A percentile compares a stretch with the other conserved stretches of the same genome.
Evolutionary conservation across 371 early-diverging fungal species (phyloP).

Genomic region (Apophysomyces elegans): DNA sequence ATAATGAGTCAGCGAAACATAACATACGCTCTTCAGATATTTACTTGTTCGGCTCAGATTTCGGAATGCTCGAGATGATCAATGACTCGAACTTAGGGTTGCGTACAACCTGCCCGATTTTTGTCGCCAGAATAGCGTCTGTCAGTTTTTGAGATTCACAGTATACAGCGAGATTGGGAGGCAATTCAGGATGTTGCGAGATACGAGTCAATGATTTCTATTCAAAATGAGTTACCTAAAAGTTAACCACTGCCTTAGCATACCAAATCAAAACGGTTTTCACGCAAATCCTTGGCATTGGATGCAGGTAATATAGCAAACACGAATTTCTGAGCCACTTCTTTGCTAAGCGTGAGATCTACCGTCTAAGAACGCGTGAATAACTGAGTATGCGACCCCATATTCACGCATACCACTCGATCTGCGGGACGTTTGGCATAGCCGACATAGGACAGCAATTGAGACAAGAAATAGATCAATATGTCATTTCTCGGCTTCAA

Average conservation of each 20-base stretch:
- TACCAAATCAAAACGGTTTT: conserved; percentile 73
- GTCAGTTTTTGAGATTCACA: conserved; percentile 49
- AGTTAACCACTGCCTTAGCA: neutral
- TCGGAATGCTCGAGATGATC: conserved; percentile 50
- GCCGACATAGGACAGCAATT: conserved; percentile 26
- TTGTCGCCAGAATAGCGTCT: conserved; percentile 36
- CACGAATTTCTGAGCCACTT: conserved; percentile 56
- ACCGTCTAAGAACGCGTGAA: conserved; percentile 18
- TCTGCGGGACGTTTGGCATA: conserved; percentile 33
- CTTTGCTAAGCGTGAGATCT: conserved; percentile 47
- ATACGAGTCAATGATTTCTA: conserved; percentile 33
- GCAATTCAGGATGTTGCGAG: conserved; percentile 22
- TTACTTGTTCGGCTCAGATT: conserved; percentile 49
- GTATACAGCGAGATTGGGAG: conserved; percentile 34
- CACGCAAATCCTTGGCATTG: conserved; percentile 50
- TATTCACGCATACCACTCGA: conserved; percentile 32
- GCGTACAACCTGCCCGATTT: conserved; percentile 41
- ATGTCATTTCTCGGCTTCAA: conserved; percentile 51
- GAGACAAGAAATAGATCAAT: conserved; percentile 31
- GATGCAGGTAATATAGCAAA: conserved; percentile 68
- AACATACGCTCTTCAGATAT: conserved; percentile 23
- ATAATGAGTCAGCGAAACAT: neutral
- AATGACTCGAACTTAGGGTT: conserved; percentile 40
- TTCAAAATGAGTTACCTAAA: neutral
- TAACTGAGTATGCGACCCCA: neutral